phyloP scores from a whole-genome alignment of 192 early-diverging fungal species.

The Paraglomus occultum region DNA sequence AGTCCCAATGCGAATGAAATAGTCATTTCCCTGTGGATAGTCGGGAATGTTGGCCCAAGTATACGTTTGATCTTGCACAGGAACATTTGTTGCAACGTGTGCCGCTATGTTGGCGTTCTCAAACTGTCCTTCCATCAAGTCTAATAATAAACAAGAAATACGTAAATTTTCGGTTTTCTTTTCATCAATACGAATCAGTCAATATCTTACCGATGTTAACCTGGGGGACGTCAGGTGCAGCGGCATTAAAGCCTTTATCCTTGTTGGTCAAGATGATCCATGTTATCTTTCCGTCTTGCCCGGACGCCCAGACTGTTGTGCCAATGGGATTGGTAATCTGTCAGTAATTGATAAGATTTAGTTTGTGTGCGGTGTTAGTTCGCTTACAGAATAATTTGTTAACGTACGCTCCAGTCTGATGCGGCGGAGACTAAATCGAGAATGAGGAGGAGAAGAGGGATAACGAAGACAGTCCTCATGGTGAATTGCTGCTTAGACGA shows the following conservation, averaged over 20 bases:
- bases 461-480: slow-evolving; percentile 6
- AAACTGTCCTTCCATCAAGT: slow-evolving; percentile 3
- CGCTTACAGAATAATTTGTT: neutral
- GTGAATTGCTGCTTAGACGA: no score
- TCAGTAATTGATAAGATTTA: neutral
- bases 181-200: neutral
- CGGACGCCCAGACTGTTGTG: neutral
- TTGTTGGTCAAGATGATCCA: neutral
- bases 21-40: neutral
- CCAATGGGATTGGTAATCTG: neutral
- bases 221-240: neutral
- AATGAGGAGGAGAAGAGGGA: neutral
- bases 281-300: neutral
- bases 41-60: neutral
- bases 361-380: neutral
- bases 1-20: neutral
- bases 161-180: neutral
- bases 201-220: neutral
- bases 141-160: neutral
- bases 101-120: neutral
- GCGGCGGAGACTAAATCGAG: neutral
- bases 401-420: neutral
- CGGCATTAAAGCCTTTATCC: neutral
- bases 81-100: neutral
- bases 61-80: neutral